These are phyloP conservation scores for Stentor coeruleus DNA, from an alignment of 73 alveolate species.

Conservation along the genomic window DNA sequence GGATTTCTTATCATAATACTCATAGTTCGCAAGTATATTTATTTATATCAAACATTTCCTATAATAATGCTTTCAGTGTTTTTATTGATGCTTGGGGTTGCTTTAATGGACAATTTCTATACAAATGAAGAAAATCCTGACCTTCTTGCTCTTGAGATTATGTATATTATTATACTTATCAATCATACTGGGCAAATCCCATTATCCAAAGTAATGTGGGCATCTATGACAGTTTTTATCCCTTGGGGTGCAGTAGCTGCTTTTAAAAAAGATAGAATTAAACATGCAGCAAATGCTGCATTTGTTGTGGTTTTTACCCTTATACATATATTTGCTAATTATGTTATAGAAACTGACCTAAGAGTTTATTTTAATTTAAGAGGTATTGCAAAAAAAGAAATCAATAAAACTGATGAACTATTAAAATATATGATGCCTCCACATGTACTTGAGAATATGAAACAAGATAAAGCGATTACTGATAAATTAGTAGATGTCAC, in stretches of 20 bases:
- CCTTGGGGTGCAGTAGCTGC: not conserved
- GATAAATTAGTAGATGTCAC: constrained; percentile 90
- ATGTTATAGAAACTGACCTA: not conserved
- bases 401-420: constrained; percentile 52
- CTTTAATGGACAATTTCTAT: not conserved
- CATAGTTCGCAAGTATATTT: constrained; percentile 12
- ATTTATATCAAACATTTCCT: not conserved
- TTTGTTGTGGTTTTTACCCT: not conserved
- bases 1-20: too few relatives aligned
- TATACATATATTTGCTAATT: not conserved
- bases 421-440: constrained; percentile 57
- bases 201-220: not conserved
- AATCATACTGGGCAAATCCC: not conserved
- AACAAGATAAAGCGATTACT: constrained; percentile 52
- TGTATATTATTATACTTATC: not conserved
- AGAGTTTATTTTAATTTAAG: constrained; percentile 32
- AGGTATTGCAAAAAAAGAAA: constrained; percentile 42
- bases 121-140: not conserved
- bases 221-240: not conserved
- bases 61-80: not conserved
- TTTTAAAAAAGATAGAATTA: too few relatives aligned
- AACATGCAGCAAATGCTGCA: not conserved
- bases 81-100: not conserved
- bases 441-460: constrained; percentile 56
- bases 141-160: not conserved